phyloP scores from a whole-genome alignment of 1,139 yeast species.

The Scheffersomyces quercinus region DNA sequence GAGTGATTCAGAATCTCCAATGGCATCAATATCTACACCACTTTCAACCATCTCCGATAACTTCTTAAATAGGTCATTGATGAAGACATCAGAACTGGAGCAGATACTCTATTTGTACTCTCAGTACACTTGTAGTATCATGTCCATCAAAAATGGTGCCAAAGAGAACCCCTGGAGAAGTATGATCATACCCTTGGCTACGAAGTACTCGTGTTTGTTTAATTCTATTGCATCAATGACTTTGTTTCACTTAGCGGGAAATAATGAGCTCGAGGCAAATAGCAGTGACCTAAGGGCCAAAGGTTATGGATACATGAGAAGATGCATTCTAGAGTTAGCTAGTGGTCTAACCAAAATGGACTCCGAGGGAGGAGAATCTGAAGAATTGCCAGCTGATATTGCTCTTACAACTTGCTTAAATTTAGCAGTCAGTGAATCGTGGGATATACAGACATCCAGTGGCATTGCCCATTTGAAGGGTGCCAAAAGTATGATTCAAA shows the following conservation, averaged over 20 bases:
- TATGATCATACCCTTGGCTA: constrained; percentile 56
- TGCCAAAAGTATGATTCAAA: constrained; percentile 61
- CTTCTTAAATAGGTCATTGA: constrained; percentile 12
- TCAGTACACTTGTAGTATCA: constrained; percentile 57
- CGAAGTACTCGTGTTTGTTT: constrained; percentile 53
- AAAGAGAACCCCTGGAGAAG: constrained; percentile 69
- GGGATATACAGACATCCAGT: constrained; percentile 66
- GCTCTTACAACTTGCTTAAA: constrained; percentile 66
- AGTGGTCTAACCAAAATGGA: constrained; percentile 47
- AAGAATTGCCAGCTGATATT: constrained; percentile 58
- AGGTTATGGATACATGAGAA: constrained; percentile 60
- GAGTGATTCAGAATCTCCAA: constrained; percentile 3
- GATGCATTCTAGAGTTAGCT: constrained; percentile 58
- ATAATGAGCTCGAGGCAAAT: constrained; percentile 34
- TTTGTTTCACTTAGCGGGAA: constrained; percentile 58
- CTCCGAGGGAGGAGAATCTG: constrained; percentile 10
- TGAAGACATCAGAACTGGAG: constrained; percentile 31
- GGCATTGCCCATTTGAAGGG: constrained; percentile 71
- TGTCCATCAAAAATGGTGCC: constrained; percentile 65
- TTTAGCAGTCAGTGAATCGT: constrained; percentile 64
- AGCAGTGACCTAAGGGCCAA: constrained; percentile 42
- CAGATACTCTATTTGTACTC: constrained; percentile 37
- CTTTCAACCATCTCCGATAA: constrained; percentile 7
- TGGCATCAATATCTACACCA: constrained; percentile 3
- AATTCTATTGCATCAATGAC: constrained; percentile 69